phyloP scores from a whole-genome alignment of 139 green algal genomes.

The Haematococcus sp. region DNA sequence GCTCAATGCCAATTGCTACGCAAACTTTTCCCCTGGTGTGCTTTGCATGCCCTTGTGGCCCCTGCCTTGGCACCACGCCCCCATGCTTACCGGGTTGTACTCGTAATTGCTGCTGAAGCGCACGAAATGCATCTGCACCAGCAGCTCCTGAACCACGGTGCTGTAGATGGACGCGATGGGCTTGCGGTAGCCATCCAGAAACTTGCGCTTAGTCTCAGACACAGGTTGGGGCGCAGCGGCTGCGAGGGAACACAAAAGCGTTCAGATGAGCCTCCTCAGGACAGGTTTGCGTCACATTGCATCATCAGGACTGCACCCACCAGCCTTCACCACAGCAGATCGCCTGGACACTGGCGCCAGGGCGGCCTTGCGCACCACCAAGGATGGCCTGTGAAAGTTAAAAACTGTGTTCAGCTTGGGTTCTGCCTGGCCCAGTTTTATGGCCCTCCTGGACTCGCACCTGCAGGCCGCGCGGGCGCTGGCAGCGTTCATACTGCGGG shows the following conservation, averaged over 20 bases:
- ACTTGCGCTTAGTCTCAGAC: slow-evolving; percentile 64
- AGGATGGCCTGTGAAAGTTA: no score
- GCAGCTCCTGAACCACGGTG: slow-evolving; percentile 85
- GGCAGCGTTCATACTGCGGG: no score
- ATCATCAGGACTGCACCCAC: not conserved
- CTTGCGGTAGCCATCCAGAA: slow-evolving; percentile 54
- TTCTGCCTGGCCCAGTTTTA: no score
- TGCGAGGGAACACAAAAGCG: slow-evolving; percentile 9
- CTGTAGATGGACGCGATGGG: slow-evolving; percentile 84
- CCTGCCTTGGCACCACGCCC: not conserved
- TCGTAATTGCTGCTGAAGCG: slow-evolving; percentile 84
- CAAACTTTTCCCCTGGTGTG: not conserved
- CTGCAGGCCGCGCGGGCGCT: no score
- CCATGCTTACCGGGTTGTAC: slow-evolving; percentile 74
- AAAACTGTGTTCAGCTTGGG: no score
- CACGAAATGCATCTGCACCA: slow-evolving; percentile 93
- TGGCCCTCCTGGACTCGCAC: no score
- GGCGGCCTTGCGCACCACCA: no score
- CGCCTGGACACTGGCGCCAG: no score
- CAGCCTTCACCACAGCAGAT: no score
- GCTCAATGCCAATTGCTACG: not conserved
- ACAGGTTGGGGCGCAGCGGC: slow-evolving; percentile 52
- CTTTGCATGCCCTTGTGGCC: not conserved
- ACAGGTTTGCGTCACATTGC: not conserved
- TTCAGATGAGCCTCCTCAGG: not conserved